Percentiles rank a stretch among this genome's conserved stretches.
These are phyloP conservation scores for Saturnispora ahearnii DNA, from an alignment of 805 yeast genomes.

Conservation along the genomic window DNA sequence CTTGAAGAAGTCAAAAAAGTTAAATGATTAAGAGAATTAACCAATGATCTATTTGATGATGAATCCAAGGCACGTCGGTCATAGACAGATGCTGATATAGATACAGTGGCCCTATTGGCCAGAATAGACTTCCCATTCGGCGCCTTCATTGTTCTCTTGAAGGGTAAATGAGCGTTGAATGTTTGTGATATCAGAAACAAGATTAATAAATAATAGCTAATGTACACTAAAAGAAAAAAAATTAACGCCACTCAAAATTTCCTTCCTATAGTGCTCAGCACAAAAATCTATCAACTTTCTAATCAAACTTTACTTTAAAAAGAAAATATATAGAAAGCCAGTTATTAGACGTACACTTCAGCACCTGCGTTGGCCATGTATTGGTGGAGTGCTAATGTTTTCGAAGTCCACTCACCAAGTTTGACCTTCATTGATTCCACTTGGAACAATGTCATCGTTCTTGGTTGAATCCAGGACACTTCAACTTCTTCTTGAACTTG, in stretches of 20 bases:
- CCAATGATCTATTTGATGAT: conserved; percentile 80
- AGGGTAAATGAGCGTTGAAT: not conserved
- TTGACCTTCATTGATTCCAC: conserved; percentile 66
- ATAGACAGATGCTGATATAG: conserved; percentile 79
- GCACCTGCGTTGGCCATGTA: conserved; percentile 55
- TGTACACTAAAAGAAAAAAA: not conserved
- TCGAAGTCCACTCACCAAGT: conserved; percentile 67
- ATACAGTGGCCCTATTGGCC: conserved; percentile 84
- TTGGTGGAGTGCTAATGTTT: conserved; percentile 55
- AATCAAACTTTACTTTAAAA: not conserved
- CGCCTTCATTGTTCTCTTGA: conserved; percentile 57
- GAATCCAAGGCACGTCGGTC: conserved; percentile 91
- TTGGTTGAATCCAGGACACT: conserved; percentile 92
- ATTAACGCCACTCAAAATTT: not conserved
- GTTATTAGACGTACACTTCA: conserved; percentile 46
- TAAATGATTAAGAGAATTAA: conserved; percentile 83
- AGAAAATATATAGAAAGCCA: not conserved
- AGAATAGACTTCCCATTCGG: conserved; percentile 73
- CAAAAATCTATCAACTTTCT: not conserved
- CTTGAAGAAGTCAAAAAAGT: conserved; percentile 81
- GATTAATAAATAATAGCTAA: not conserved
- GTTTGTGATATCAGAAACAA: not conserved
- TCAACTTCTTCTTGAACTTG: conserved; percentile 73
- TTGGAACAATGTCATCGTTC: conserved; percentile 79
- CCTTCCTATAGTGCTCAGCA: not conserved